Evolutionary conservation across 176 grass and related monocot species (phyloP), one percentile per base, ranked within the genome.

Genomic region (Tillandsia fasciculata): DNA sequence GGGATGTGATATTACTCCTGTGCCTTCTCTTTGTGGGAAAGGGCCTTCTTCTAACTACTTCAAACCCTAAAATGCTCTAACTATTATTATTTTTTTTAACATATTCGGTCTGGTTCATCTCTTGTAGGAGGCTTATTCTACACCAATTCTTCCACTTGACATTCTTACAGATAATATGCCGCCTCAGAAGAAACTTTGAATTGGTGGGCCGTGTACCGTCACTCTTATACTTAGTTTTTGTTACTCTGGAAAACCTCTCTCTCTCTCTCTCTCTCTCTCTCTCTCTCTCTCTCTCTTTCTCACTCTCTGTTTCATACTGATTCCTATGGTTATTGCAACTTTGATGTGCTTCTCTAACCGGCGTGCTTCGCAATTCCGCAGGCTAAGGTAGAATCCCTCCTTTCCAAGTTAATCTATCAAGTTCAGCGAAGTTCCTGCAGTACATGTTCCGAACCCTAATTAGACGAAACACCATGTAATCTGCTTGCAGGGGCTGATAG

Each of bases 131-230:
- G 94, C 89, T 11, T 90, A 81, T 70, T 97, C 89, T 24, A 87
- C 86, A 48, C 89, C 89, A 50, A 82, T 92, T 65, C 84, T 63
- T 75, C 79, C 86, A 2, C 64, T 97, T 53, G 86, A 92, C 73
- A 85, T 97, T 82, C 86, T 97, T 49, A 83, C 89, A 10, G 84
- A 87, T 54, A 90, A 79, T 20, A 20, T 20, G 52, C 83, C 74
- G 81, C 84, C 93, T 14, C 79, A 75, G 58, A 89, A 92, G 93
- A 97, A 87, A 74, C 92, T 97, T 97, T 70, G 86, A 87, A 77
- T 97, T 81, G 84, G 93, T 97, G 71, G 87, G 81, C 54, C 3
- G 15, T 9, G 18, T 58, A 58, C 54, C 54, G 3, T 54, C 52
- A 54, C 52, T 54, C 9, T 2, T 54, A 54, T 15, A 54, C 15